These are phyloP conservation scores for Eucalyptus regnans DNA, from an alignment of 345 rosid species.

Conservation along the genomic window DNA sequence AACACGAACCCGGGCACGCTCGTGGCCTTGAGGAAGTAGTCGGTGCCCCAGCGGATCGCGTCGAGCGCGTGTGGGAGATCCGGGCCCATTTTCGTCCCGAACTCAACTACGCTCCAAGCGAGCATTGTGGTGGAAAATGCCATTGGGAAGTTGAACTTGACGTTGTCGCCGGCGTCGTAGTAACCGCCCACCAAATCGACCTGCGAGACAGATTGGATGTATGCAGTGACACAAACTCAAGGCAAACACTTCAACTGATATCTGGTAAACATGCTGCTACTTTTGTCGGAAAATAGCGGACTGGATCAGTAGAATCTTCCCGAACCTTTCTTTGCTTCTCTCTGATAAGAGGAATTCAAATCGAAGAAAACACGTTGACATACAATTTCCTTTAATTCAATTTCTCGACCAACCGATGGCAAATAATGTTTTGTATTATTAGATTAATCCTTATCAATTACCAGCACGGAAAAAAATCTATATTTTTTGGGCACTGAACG, in stretches of 20 bases:
- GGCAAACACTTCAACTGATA: background rate
- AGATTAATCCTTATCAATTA: no score
- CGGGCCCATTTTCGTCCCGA: constrained; percentile 33
- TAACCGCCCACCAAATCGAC: constrained; percentile 87
- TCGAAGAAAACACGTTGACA: background rate
- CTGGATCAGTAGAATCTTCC: no score
- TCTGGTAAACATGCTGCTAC: background rate
- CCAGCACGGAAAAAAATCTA: no score
- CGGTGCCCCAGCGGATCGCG: constrained; percentile 74
- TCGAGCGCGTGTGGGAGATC: constrained; percentile 25
- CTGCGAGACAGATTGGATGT: constrained; percentile 2
- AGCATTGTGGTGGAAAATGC: constrained; percentile 75
- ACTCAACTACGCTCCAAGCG: constrained; percentile 70
- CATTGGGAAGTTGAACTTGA: constrained; percentile 88
- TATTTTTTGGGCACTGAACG: background rate
- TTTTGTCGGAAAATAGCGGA: background rate
- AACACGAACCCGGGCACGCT: constrained; percentile 35
- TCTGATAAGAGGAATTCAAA: background rate
- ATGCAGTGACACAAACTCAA: background rate
- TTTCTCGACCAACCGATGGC: no score
- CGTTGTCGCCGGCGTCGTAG: constrained; percentile 89
- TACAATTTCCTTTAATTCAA: no score
- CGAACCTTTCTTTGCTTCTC: no score
- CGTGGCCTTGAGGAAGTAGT: constrained; percentile 72
- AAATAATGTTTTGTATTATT: no score